Percentiles rank a stretch among this genome's conserved stretches.
Evolutionary conservation across 192 early-diverging fungal species (phyloP).

Genomic region (Coemansia sp.): DNA sequence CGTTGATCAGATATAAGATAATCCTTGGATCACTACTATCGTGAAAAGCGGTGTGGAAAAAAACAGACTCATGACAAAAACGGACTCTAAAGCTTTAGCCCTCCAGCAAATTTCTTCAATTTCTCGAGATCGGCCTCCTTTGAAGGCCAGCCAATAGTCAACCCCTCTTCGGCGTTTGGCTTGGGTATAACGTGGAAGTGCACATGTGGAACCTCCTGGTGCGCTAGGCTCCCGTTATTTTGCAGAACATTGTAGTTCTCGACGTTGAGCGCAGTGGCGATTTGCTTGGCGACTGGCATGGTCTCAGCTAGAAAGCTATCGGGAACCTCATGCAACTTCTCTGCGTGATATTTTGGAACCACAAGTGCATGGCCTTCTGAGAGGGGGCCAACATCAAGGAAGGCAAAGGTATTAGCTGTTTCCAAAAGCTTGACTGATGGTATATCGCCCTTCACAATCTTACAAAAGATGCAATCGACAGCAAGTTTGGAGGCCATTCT

Average conservation of each 20-base stretch:
- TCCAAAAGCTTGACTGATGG: conserved; percentile 82
- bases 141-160: conserved; percentile 67
- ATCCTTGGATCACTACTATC: too few relatives aligned
- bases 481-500: conserved; percentile 42
- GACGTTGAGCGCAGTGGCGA: conserved; percentile 70
- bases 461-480: conserved; percentile 85
- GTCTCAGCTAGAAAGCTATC: conserved; percentile 81
- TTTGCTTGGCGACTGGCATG: conserved; percentile 85
- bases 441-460: conserved; percentile 81
- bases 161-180: conserved; percentile 60
- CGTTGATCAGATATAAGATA: too few relatives aligned
- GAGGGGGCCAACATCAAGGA: conserved; percentile 80
- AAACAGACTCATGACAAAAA: too few relatives aligned
- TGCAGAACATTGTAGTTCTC: conserved; percentile 93
- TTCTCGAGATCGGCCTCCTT: conserved; percentile 58
- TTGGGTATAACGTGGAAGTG: conserved; percentile 92
- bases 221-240: conserved; percentile 75
- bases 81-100: conserved; percentile 34
- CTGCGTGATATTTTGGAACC: conserved; percentile 62
- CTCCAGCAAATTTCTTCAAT: conserved; percentile 46
- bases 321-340: conserved; percentile 87
- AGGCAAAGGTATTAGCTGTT: conserved; percentile 76
- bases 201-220: conserved; percentile 85
- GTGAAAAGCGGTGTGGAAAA: too few relatives aligned
- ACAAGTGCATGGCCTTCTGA: conserved; percentile 70